These are phyloP conservation scores for Leishmania lainsoni DNA, from an alignment of 208 protist species.

Conservation along the genomic window DNA sequence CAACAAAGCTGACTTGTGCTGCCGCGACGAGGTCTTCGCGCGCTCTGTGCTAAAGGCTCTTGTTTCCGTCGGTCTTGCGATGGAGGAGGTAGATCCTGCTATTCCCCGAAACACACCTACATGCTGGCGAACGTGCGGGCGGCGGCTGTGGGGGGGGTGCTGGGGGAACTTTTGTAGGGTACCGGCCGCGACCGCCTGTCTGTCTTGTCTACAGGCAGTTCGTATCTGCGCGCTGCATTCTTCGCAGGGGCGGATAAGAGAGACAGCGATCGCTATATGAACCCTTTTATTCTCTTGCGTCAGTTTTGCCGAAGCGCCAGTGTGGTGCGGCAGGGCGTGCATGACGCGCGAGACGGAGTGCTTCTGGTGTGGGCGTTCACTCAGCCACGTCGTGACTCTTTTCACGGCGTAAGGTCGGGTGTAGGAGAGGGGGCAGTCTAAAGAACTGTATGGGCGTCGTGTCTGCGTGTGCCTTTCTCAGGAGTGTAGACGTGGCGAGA, in stretches of 20 bases:
- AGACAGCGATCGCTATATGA: constrained; percentile 27
- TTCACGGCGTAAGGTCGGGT: constrained; percentile 17
- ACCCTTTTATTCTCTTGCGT: constrained; percentile 35
- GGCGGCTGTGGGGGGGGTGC: constrained; percentile 10
- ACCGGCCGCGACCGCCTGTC: constrained; percentile 18
- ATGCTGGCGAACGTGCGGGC: constrained; percentile 25
- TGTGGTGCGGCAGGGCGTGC: constrained; percentile 15
- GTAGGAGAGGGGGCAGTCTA: not conserved
- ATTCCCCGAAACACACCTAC: constrained; percentile 46
- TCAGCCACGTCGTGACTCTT: constrained; percentile 35
- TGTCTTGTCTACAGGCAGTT: not conserved
- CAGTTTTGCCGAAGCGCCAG: constrained; percentile 37
- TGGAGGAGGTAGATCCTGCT: constrained; percentile 45
- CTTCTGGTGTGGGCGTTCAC: constrained; percentile 50
- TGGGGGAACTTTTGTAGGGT: constrained; percentile 11
- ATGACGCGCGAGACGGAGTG: constrained; percentile 11
- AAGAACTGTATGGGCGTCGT: not conserved
- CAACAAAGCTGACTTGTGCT: constrained; percentile 24
- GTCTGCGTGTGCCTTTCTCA: no score
- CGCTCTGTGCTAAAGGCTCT: constrained; percentile 51
- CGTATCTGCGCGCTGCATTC: constrained; percentile 13
- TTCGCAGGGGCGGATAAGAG: not conserved
- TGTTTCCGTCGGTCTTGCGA: constrained; percentile 42
- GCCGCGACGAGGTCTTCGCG: constrained; percentile 39
- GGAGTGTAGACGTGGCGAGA: no score